Evolutionary conservation across 2,329 filamentous ascomycete genomes (phyloP), one percentile per base, ranked within the genome.

Genomic region (Fusarium sublunatum): DNA sequence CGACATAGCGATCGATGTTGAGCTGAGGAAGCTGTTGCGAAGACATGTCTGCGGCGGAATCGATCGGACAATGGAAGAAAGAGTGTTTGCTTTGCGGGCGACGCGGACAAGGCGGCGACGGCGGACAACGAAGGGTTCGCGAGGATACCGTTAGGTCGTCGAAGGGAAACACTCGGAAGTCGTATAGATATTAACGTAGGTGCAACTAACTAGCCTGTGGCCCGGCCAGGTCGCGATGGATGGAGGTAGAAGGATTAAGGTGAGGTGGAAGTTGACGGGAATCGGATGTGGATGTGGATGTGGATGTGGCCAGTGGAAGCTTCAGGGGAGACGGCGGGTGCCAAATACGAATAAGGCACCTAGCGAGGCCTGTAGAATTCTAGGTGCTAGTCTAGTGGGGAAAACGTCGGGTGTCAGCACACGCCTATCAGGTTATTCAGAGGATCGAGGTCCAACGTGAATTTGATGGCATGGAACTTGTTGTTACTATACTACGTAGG

Each of bases 1-100:
- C 92, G 68, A 97, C 91, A 81, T 97, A 99, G 78, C 94, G 91
- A 82, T 99, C 95, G 79, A 97, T 87, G 80, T 90, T 90, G 70
- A 88, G 84, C 70, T 87, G 86, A 46, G 82, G 83, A 51, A 73
- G 64, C 65, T 75, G 76, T 69, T 78, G 77, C 53, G 77, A 72
- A 70, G 77, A 71, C 77, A 78, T 79, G 70, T 67, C 74, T 67
- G 68, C 62, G 58, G 61, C 54, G 59, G 62, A 54, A 64, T 68
- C 57, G 65, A 47, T 65, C 53, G 63, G 63, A 60, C 55, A 66
- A 66, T 63, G 64, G 58, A 64, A 65, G 35, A 56, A 62, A 61
- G 64, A 65, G 54, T 59, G 47, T 52, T 63, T 59, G 58, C 44
- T 44, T 65, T 64, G 47, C 60, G 50, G 36, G 53, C 47, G 50